These are phyloP conservation scores for Quercus lobata DNA, from an alignment of 331 rosid species.

Conservation along the genomic window DNA sequence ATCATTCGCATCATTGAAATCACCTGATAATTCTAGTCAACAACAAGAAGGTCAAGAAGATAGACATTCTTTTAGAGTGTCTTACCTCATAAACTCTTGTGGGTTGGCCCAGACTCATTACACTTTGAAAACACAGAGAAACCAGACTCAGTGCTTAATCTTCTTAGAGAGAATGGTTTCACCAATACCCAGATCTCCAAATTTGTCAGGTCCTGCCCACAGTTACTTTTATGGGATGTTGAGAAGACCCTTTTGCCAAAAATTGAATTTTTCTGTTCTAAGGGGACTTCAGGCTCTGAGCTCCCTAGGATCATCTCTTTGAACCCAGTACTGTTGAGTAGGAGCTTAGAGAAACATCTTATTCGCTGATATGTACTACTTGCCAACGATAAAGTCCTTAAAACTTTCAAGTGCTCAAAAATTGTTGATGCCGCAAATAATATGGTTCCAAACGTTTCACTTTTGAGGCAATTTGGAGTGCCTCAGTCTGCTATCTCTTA, in stretches of 20 bases:
- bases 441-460: background rate
- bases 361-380: background rate
- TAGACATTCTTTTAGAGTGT: background rate
- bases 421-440: background rate
- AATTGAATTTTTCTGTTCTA: slow-evolving; percentile 14
- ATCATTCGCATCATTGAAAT: background rate
- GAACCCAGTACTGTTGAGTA: slow-evolving; percentile 3
- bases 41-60: background rate
- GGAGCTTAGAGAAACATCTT: background rate
- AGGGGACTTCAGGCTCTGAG: slow-evolving; percentile 11
- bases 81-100: background rate
- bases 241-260: slow-evolving; percentile 23
- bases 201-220: slow-evolving; percentile 9
- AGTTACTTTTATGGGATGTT: background rate
- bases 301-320: slow-evolving; percentile 4
- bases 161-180: slow-evolving; percentile 16
- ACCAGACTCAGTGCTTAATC: background rate
- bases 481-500: background rate
- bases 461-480: background rate
- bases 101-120: background rate
- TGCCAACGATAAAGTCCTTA: background rate
- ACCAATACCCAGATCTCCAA: slow-evolving; percentile 18
- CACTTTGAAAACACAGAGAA: background rate
- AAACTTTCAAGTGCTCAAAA: background rate
- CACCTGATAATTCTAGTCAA: background rate